These are phyloP conservation scores for Gnetum montanum DNA, from an alignment of 75 land plant genomes.

Conservation along the genomic window DNA sequence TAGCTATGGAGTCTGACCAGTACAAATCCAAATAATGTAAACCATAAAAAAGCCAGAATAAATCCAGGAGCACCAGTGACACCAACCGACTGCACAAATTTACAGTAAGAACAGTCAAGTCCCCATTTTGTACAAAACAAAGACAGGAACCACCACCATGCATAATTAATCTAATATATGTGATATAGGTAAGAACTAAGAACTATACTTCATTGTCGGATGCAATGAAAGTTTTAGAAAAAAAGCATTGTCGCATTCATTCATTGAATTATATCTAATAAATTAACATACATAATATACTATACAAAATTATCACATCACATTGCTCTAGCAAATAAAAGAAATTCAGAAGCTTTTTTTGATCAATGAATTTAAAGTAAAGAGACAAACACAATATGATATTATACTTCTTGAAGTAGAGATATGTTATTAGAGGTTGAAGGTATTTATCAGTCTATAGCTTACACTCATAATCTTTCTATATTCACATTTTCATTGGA, in stretches of 20 bases:
- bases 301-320: background rate
- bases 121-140: too few species aligned
- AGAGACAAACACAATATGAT: too few species aligned
- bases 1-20: constrained; percentile 32
- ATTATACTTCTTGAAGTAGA: too few species aligned
- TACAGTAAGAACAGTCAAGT: background rate
- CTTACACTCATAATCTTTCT: too few species aligned
- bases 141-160: background rate
- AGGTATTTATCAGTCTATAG: too few species aligned
- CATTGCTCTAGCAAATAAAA: too few species aligned
- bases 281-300: background rate
- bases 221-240: background rate
- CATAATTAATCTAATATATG: background rate
- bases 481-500: too few species aligned
- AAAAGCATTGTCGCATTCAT: background rate
- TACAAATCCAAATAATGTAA: constrained; percentile 38
- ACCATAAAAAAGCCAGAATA: constrained; percentile 62
- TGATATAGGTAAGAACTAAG: background rate
- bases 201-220: background rate
- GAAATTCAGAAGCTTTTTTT: too few species aligned
- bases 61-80: constrained; percentile 75
- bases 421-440: too few species aligned
- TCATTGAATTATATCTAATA: background rate
- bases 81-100: constrained; percentile 68
- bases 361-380: too few species aligned